Percentiles rank a stretch among this genome's conserved stretches.
Evolutionary conservation across 306 rosid species (phyloP).

Genomic region (Hippophae gyantsensis): DNA sequence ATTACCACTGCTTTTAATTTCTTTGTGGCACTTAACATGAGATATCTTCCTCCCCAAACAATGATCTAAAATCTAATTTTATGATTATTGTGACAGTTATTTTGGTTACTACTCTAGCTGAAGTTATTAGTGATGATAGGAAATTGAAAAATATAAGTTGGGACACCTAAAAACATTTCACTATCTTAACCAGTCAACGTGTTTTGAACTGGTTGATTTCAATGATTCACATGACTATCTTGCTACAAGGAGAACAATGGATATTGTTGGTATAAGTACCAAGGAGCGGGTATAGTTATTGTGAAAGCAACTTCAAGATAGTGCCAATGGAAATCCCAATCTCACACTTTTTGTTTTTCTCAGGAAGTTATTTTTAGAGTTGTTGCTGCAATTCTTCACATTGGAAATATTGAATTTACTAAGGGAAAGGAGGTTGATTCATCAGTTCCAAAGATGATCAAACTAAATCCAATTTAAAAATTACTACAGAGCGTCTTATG

Average conservation of each 20-base stretch:
- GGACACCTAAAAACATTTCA: conserved; percentile 80
- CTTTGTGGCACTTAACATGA: conserved; percentile 98
- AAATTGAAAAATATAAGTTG: conserved; percentile 87
- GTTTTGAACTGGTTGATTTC: conserved; percentile 70
- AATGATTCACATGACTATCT: conserved; percentile 90
- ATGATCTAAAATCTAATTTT: conserved; percentile 6
- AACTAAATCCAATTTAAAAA: conserved; percentile 73
- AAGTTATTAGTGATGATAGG: conserved; percentile 46
- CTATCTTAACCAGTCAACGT: conserved; percentile 92
- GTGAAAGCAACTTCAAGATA: conserved; percentile 14
- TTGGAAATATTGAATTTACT: conserved; percentile 68
- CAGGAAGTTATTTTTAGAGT: conserved; percentile 99
- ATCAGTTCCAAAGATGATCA: conserved; percentile 81
- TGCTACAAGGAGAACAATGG: conserved; percentile 99
- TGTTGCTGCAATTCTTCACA: conserved; percentile 85
- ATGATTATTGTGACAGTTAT: conserved; percentile 7
- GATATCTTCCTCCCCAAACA: conserved; percentile 36
- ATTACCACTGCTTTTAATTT: conserved; percentile 96
- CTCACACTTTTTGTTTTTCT: conserved; percentile 26
- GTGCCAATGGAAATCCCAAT: conserved; percentile 11
- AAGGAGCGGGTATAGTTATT: conserved; percentile 72
- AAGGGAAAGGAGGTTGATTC: conserved; percentile 92
- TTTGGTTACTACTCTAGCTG: conserved; percentile 19
- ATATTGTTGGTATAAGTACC: conserved; percentile 81
- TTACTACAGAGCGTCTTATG: conserved; percentile 92